These are phyloP conservation scores for Pseudocercospora fijiensis DNA, from an alignment of 2,329 filamentous ascomycete genomes.

Conservation along the genomic window DNA sequence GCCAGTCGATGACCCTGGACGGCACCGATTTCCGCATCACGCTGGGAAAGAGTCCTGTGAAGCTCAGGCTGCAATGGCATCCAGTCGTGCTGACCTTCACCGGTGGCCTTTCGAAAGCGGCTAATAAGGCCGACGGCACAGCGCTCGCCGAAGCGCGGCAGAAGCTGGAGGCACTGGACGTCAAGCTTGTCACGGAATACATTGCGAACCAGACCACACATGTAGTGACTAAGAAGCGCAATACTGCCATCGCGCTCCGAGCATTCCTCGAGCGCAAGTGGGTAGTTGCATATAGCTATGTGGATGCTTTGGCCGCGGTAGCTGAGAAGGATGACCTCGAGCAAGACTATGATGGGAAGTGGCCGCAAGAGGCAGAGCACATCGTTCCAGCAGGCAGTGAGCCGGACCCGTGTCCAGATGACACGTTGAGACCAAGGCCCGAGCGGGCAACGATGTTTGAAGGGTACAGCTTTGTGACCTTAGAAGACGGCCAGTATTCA, in stretches of 20 bases:
- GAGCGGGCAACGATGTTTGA: slow-evolving; percentile 71
- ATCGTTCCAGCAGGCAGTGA: slow-evolving; percentile 76
- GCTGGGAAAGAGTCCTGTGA: slow-evolving; percentile 63
- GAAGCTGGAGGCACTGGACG: slow-evolving; percentile 77
- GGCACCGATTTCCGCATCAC: slow-evolving; percentile 60
- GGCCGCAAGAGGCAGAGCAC: slow-evolving; percentile 72
- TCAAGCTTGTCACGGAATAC: slow-evolving; percentile 79
- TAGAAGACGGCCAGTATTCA: slow-evolving; percentile 71
- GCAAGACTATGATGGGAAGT: slow-evolving; percentile 72
- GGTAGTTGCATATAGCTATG: slow-evolving; percentile 71
- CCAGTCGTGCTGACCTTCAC: slow-evolving; percentile 80
- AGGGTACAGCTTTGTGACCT: slow-evolving; percentile 86
- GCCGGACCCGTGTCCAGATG: slow-evolving; percentile 59
- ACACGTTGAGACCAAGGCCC: slow-evolving; percentile 70
- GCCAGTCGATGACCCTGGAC: slow-evolving; percentile 43
- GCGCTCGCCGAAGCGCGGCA: slow-evolving; percentile 62
- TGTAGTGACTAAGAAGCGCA: slow-evolving; percentile 83
- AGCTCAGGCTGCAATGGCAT: slow-evolving; percentile 59
- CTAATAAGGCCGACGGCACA: slow-evolving; percentile 45
- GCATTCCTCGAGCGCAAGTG: slow-evolving; percentile 78
- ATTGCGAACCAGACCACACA: slow-evolving; percentile 73
- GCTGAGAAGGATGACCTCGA: slow-evolving; percentile 61
- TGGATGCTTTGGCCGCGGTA: slow-evolving; percentile 68
- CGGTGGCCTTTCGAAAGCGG: slow-evolving; percentile 65
- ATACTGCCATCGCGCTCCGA: slow-evolving; percentile 82